Percentiles rank a stretch among this genome's conserved stretches.
Evolutionary conservation across 2,329 filamentous ascomycete genomes (phyloP).

Genomic region (Phialocephala sp.): DNA sequence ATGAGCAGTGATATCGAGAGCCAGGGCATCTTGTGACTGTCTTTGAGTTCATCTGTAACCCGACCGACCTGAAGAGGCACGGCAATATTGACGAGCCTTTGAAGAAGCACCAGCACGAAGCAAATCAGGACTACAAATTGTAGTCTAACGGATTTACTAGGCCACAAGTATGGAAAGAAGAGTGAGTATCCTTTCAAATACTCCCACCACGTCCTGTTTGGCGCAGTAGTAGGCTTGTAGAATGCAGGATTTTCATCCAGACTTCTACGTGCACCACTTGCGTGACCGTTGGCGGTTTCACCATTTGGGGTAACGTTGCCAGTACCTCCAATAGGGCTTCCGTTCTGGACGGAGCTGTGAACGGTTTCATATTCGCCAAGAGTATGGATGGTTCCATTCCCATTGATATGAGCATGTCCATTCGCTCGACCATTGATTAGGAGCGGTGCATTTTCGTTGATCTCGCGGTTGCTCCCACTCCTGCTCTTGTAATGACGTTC

Average conservation of each 20-base stretch:
- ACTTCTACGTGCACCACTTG: conserved; percentile 47
- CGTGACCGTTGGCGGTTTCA: conserved; percentile 41
- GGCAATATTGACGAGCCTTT: conserved; percentile 83
- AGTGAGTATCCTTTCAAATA: conserved; percentile 91
- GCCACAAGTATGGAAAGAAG: conserved; percentile 98
- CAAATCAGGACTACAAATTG: conserved; percentile 83
- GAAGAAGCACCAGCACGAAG: conserved; percentile 78
- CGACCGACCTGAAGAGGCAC: conserved; percentile 82
- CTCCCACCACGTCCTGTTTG: conserved; percentile 93
- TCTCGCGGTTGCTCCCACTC: conserved; percentile 21
- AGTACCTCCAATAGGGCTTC: conserved; percentile 13
- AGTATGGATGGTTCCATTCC: conserved; percentile 47
- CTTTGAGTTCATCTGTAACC: conserved; percentile 77
- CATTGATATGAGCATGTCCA: conserved; percentile 40
- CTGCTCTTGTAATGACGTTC: conserved; percentile 37
- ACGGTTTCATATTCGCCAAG: background rate
- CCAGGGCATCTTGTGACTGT: conserved; percentile 66
- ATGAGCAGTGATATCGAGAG: conserved; percentile 77
- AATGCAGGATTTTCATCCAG: conserved; percentile 74
- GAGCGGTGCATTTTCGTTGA: conserved; percentile 67
- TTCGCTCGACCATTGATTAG: conserved; percentile 52
- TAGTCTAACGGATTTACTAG: conserved; percentile 75
- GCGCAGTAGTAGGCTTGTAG: conserved; percentile 85
- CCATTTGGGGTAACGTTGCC: conserved; percentile 38
- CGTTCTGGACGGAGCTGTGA: conserved; percentile 21